A percentile compares a stretch with the other conserved stretches of the same genome.
Conservation (phyloP, 345 rosid genomes). For the Laguncularia racemosa region DNA sequence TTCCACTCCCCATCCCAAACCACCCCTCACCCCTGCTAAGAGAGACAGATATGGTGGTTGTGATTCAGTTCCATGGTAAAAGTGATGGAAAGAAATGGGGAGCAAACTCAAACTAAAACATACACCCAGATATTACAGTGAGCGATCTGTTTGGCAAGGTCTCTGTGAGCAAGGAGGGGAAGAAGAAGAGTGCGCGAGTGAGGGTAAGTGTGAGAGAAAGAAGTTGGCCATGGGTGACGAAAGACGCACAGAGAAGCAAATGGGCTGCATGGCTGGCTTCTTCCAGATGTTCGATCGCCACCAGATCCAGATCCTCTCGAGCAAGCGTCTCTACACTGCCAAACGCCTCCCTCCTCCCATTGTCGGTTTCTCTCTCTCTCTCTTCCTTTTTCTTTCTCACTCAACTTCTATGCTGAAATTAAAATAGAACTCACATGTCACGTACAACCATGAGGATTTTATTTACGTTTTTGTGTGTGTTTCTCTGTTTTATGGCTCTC, state of each 20-base stretch:
- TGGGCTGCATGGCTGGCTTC: conserved; percentile 98
- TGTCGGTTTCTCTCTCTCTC: conserved; percentile 13
- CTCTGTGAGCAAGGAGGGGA: neutral
- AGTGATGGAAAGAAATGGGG: conserved; percentile 1
- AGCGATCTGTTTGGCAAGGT: too few relatives aligned
- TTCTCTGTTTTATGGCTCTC: too few relatives aligned
- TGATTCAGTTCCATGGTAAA: neutral
- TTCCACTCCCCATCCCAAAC: too few relatives aligned
- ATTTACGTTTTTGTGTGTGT: too few relatives aligned
- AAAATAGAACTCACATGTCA: conserved; percentile 12
- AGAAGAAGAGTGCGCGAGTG: conserved; percentile 1
- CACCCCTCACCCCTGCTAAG: too few relatives aligned
- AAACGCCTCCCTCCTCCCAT: conserved; percentile 51
- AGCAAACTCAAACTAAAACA: conserved; percentile 10
- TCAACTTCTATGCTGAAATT: conserved; percentile 25
- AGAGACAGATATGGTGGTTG: neutral
- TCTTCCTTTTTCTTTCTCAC: neutral
- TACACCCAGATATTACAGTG: neutral
- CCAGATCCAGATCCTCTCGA: conserved; percentile 49
- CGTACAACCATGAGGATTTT: too few relatives aligned
- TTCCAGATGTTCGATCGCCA: conserved; percentile 91
- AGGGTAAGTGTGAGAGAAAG: conserved; percentile 1
- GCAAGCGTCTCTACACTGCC: conserved; percentile 51
- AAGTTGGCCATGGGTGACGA: conserved; percentile 42
- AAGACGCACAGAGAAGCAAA: conserved; percentile 61